Percentiles rank a stretch among this genome's conserved stretches.
Conservation (phyloP, 2,329 filamentous ascomycete species). For the Monosporascus sp. region DNA sequence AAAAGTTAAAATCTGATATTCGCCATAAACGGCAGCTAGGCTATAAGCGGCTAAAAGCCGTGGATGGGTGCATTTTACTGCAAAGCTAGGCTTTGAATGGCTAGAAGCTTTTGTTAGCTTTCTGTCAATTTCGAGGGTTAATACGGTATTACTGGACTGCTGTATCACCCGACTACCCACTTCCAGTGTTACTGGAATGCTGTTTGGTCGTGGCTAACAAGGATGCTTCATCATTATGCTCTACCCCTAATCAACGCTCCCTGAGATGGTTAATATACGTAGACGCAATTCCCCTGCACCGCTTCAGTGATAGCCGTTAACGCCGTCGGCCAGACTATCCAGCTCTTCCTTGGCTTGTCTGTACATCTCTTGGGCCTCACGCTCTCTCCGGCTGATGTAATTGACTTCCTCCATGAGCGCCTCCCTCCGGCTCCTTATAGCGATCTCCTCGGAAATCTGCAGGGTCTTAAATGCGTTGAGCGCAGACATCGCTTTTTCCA, state of each 20-base stretch:
- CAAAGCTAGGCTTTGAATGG: too few relatives aligned
- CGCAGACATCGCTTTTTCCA: constrained; percentile 68
- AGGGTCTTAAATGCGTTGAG: constrained; percentile 71
- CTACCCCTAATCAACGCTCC: neutral
- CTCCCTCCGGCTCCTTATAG: constrained; percentile 66
- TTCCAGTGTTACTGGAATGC: neutral
- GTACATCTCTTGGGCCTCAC: constrained; percentile 87
- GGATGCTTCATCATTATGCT: neutral
- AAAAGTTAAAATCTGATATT: too few relatives aligned
- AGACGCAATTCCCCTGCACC: neutral
- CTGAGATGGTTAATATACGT: neutral
- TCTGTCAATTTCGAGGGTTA: too few relatives aligned
- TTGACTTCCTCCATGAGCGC: constrained; percentile 76
- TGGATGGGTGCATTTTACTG: too few relatives aligned
- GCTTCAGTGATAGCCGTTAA: constrained; percentile 33
- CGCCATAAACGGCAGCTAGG: too few relatives aligned
- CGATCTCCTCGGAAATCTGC: constrained; percentile 73
- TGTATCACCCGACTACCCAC: too few relatives aligned
- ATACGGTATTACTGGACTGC: neutral
- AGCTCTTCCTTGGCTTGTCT: constrained; percentile 73
- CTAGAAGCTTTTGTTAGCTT: too few relatives aligned
- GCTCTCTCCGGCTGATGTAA: constrained; percentile 73
- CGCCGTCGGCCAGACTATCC: constrained; percentile 45
- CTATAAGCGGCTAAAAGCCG: too few relatives aligned
- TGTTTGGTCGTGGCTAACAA: neutral